Evolutionary conservation across 2,329 filamentous ascomycete genomes (phyloP), one percentile per base, ranked within the genome.

Genomic region (Boeremia exigua): DNA sequence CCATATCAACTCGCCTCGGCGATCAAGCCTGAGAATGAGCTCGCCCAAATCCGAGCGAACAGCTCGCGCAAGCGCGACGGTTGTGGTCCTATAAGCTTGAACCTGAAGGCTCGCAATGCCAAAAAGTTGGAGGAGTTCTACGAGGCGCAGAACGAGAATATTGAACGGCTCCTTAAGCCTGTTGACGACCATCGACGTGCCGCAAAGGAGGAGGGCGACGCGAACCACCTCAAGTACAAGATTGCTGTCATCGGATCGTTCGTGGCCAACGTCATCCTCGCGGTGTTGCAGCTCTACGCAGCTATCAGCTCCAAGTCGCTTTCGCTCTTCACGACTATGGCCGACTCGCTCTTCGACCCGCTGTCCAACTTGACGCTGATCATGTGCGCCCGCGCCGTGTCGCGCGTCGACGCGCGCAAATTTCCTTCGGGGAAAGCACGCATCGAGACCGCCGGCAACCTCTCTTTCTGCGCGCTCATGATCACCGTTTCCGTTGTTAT

Each of bases 391-490:
- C 91, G 94, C 45, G 94, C 95, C 45, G 92, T 97, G 63, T 90
- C 89, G 67, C 87, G 86, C 48, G 94, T 98, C 34, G 92, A 99
- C 68, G 85, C 90, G 2, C 86, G 88, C 47, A 89, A 90, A 42
- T 99, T 96, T 72, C 94, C 94, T 0, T 92, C 90, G 0, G 94
- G 94, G 61, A 97, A 96, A 75, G 92, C 93, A 5, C 88, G 95
- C 28, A 90, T 99, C 59, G 94, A 98, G 77, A 98, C 93, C 0
- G 91, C 93, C 0, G 95, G 95, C 48, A 99, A 98, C 71, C 97
- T 98, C 62, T 87, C 89, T 56, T 99, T 99, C 77, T 96, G 92
- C 77, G 96, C 96, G 76, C 82, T 99, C 66, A 98, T 99, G 95
- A 92, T 88, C 17, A 82, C 92, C 9, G 94, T 98, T 7, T 96